These are phyloP conservation scores for Mrakia gelida DNA, from an alignment of 768 basidiomycete genomes.

Conservation along the genomic window DNA sequence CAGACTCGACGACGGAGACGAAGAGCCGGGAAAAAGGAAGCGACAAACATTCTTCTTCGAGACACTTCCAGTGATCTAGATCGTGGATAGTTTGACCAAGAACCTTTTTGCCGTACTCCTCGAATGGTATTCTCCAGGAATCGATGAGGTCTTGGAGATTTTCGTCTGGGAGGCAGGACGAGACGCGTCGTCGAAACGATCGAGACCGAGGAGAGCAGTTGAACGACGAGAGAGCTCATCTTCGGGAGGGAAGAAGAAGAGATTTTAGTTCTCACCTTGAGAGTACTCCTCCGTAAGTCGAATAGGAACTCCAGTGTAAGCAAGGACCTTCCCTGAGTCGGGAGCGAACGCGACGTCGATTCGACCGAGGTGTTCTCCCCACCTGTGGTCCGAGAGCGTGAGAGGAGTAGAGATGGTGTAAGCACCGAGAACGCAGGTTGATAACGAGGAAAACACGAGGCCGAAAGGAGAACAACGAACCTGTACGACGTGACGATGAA, in stretches of 20 bases:
- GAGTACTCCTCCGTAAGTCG: constrained; percentile 44
- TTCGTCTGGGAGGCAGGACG: too few species aligned
- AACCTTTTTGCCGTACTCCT: constrained; percentile 43
- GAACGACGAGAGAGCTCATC: too few species aligned
- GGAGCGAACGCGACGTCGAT: constrained; percentile 50
- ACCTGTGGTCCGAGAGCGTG: constrained; percentile 41
- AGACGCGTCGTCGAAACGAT: too few species aligned
- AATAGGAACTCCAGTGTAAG: constrained; percentile 50
- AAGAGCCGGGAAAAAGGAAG: not conserved
- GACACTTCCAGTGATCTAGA: constrained; percentile 49
- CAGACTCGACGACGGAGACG: not conserved
- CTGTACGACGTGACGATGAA: constrained; percentile 51
- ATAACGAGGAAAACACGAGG: not conserved
- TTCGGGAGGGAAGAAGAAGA: not conserved
- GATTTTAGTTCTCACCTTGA: constrained; percentile 25
- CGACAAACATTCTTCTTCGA: constrained; percentile 46
- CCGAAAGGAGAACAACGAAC: not conserved
- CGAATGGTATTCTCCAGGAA: constrained; percentile 49
- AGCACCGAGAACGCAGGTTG: not conserved
- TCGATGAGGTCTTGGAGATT: constrained; percentile 47
- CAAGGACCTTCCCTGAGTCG: constrained; percentile 46
- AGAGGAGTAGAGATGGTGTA: not conserved
- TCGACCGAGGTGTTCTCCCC: constrained; percentile 52
- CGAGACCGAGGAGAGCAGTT: too few species aligned
- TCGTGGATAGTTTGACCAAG: constrained; percentile 46